Evolutionary conservation across 371 early-diverging fungal genomes (phyloP).

Genomic region (Syncephalis plumigaleata): DNA sequence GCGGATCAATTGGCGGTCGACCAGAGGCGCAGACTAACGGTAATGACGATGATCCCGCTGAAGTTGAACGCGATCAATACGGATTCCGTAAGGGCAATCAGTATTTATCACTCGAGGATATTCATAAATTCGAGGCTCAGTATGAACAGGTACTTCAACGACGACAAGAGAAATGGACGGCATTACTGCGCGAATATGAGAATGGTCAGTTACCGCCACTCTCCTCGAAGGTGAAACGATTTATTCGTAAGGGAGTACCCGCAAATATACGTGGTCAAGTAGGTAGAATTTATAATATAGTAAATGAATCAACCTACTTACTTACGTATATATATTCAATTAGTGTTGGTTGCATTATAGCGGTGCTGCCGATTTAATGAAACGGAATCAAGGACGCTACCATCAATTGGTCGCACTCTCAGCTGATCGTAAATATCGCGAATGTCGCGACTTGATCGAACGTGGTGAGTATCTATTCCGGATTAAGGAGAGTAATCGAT

Average conservation of each 20-base stretch:
- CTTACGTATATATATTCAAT: neutral
- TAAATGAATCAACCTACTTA: too few species aligned
- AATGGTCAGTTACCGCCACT: slow-evolving; percentile 28
- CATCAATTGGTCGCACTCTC: slow-evolving; percentile 16
- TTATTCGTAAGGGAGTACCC: slow-evolving; percentile 72
- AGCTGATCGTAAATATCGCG: slow-evolving; percentile 26
- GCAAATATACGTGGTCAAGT: slow-evolving; percentile 49
- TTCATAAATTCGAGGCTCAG: slow-evolving; percentile 28
- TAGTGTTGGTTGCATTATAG: slow-evolving; percentile 70
- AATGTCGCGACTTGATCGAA: slow-evolving; percentile 58
- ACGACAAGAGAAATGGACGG: slow-evolving; percentile 36
- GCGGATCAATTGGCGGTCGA: too few species aligned
- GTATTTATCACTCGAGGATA: slow-evolving; percentile 35
- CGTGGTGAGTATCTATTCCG: slow-evolving; percentile 20
- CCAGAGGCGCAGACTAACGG: too few species aligned
- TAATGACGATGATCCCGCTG: too few species aligned
- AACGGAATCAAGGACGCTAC: slow-evolving; percentile 43
- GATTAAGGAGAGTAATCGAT: too few species aligned
- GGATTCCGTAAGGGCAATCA: slow-evolving; percentile 42
- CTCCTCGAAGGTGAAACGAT: slow-evolving; percentile 39
- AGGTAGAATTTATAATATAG: slow-evolving; percentile 5
- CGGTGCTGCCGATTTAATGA: slow-evolving; percentile 46
- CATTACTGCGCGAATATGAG: slow-evolving; percentile 24
- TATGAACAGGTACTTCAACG: slow-evolving; percentile 38
- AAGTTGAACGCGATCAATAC: slow-evolving; percentile 34